Evolutionary conservation across 2,329 filamentous ascomycete species (phyloP).

Genomic region (Xylariaceae sp.): DNA sequence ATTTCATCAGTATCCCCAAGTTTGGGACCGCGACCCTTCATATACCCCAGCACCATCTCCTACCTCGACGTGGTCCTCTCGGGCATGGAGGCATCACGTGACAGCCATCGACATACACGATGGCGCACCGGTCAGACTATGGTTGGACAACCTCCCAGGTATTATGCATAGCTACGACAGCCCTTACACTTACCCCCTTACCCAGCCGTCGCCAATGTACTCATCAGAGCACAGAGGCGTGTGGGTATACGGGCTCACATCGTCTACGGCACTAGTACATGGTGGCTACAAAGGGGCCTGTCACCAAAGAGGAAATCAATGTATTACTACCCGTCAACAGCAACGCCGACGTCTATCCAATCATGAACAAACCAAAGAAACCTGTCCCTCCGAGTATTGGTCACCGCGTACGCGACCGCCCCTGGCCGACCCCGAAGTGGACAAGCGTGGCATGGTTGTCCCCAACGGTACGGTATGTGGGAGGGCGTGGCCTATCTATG

Average conservation of each 20-base stretch:
- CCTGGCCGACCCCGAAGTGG: constrained; percentile 33
- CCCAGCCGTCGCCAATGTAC: too few species aligned
- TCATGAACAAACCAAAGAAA: constrained; percentile 20
- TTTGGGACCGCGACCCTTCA: too few species aligned
- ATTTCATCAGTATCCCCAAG: too few species aligned
- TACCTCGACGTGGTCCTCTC: too few species aligned
- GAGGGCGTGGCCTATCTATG: constrained; percentile 23
- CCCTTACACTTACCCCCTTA: constrained; percentile 17
- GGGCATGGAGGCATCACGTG: constrained; percentile 31
- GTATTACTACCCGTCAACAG: constrained; percentile 27
- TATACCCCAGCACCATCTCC: too few species aligned
- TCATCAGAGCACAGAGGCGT: too few species aligned
- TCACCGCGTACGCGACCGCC: constrained; percentile 19
- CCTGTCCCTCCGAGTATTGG: constrained; percentile 13
- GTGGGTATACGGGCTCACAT: constrained; percentile 17
- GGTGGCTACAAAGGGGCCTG: constrained; percentile 17
- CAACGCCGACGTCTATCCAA: constrained; percentile 22
- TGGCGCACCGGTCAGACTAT: constrained; percentile 15
- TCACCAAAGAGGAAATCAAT: constrained; percentile 21
- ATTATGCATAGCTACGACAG: constrained; percentile 18
- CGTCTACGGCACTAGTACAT: constrained; percentile 25
- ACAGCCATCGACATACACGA: constrained; percentile 22
- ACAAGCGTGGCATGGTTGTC: constrained; percentile 26
- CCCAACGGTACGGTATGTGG: constrained; percentile 11
- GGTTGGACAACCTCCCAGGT: constrained; percentile 18